These are phyloP conservation scores for Syncephalastrum monosporum DNA, from an alignment of 371 early-diverging fungal species.

Conservation along the genomic window DNA sequence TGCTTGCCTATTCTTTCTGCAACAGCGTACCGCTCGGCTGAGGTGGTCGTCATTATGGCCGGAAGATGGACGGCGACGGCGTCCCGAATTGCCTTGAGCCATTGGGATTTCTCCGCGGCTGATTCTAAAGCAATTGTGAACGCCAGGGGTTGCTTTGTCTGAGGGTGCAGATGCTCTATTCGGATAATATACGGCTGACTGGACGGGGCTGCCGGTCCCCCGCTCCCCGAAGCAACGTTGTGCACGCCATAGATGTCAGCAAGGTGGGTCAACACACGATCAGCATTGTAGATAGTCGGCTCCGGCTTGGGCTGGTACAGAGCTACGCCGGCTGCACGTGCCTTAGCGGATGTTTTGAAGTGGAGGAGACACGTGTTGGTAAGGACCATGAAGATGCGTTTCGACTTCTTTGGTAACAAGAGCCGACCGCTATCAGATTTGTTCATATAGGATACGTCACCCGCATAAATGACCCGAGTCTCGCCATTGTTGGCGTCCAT, in stretches of 20 bases:
- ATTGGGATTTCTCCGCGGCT: constrained; percentile 21
- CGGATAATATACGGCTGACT: constrained; percentile 19
- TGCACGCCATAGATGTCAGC: constrained; percentile 35
- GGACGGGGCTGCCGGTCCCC: too few species aligned
- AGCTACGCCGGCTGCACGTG: constrained; percentile 24
- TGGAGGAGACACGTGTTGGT: constrained; percentile 31
- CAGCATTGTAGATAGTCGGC: constrained; percentile 8
- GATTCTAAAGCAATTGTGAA: constrained; percentile 20
- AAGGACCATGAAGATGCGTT: constrained; percentile 28
- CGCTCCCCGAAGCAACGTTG: not conserved
- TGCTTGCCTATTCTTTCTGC: constrained; percentile 35
- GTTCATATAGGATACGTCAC: constrained; percentile 20
- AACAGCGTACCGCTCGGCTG: constrained; percentile 22
- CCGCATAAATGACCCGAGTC: constrained; percentile 33
- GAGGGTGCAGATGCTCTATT: constrained; percentile 33
- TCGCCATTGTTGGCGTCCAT: constrained; percentile 1
- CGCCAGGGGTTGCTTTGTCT: constrained; percentile 18
- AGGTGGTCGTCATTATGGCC: constrained; percentile 10
- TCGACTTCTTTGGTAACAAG: constrained; percentile 14
- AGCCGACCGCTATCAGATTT: constrained; percentile 18
- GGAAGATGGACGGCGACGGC: constrained; percentile 22
- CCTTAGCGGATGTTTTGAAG: constrained; percentile 35
- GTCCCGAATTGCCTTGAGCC: constrained; percentile 29
- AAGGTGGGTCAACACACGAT: constrained; percentile 19
- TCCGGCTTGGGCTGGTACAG: constrained; percentile 8